Evolutionary conservation across 768 basidiomycete species (phyloP).

Genomic region (Stropharia rugosoannulata): DNA sequence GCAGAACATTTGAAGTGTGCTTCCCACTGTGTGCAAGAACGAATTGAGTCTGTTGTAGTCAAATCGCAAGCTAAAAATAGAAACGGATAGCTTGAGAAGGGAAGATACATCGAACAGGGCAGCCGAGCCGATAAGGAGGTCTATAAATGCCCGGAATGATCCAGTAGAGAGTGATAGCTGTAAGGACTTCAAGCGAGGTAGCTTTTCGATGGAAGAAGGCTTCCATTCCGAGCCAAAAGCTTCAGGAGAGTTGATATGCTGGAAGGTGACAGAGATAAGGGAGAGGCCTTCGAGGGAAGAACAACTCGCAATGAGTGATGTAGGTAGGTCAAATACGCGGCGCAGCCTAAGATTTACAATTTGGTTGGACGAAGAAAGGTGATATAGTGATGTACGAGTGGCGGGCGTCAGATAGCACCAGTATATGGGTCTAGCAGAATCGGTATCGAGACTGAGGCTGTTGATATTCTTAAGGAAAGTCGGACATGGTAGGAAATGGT

Average conservation of each 20-base stretch:
- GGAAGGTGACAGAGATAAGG: conserved; percentile 1
- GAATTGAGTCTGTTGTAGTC: neutral
- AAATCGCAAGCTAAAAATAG: conserved; percentile 6
- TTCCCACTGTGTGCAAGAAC: neutral
- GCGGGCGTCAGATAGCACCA: conserved; percentile 1
- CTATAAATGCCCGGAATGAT: neutral
- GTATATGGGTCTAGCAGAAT: conserved; percentile 1
- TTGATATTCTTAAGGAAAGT: neutral
- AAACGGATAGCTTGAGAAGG: neutral
- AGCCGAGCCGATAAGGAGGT: neutral
- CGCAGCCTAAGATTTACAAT: neutral
- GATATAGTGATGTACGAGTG: neutral
- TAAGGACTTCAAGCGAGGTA: neutral
- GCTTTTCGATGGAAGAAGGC: neutral
- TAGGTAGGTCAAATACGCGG: conserved; percentile 5
- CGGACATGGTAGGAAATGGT: neutral
- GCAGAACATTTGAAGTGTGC: neutral
- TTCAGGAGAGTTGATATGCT: neutral
- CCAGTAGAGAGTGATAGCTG: neutral
- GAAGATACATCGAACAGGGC: neutral
- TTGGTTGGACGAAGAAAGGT: neutral
- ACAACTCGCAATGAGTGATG: neutral
- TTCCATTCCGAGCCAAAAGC: neutral
- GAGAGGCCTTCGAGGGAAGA: neutral
- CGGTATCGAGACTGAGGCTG: neutral